A percentile compares a stretch with the other conserved stretches of the same genome.
These are phyloP conservation scores for Komagataella mondaviorum DNA, from an alignment of 805 yeast genomes.

Conservation along the genomic window DNA sequence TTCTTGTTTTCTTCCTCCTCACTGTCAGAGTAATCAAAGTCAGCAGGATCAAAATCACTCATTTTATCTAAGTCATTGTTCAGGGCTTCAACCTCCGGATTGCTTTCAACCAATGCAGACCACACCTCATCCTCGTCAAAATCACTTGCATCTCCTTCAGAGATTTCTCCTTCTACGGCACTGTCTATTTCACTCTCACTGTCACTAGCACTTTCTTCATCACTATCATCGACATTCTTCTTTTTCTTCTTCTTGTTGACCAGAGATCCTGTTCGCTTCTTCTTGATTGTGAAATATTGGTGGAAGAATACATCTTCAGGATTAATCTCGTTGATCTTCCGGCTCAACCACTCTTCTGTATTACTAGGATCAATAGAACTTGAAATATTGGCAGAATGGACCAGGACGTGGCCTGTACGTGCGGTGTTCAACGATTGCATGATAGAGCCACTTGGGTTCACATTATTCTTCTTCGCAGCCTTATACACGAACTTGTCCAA, in stretches of 20 bases:
- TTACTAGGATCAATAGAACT: conserved; percentile 56
- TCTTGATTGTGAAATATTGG: conserved; percentile 65
- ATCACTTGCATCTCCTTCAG: conserved; percentile 19
- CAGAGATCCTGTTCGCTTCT: conserved; percentile 20
- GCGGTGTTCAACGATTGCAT: conserved; percentile 96
- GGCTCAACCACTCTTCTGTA: conserved; percentile 70
- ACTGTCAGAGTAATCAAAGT: conserved; percentile 14
- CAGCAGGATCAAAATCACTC: conserved; percentile 24
- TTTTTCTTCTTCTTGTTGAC: conserved; percentile 29
- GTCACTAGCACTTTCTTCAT: conserved; percentile 12
- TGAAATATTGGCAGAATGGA: conserved; percentile 20
- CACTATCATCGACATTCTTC: conserved; percentile 29
- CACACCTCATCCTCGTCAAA: conserved; percentile 43
- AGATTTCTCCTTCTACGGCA: conserved; percentile 15
- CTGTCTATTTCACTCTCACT: not conserved
- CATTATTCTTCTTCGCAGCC: conserved; percentile 69
- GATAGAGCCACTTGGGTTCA: conserved; percentile 76
- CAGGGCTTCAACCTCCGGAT: conserved; percentile 43
- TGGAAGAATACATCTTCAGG: conserved; percentile 86
- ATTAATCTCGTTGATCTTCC: conserved; percentile 47
- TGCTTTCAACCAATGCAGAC: conserved; percentile 44
- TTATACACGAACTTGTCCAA: conserved; percentile 91
- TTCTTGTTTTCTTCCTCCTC: conserved; percentile 17
- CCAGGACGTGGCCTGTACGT: conserved; percentile 56
- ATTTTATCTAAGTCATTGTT: conserved; percentile 23